Evolutionary conservation across 345 rosid genomes (phyloP).

Genomic region (Camelina neglecta): DNA sequence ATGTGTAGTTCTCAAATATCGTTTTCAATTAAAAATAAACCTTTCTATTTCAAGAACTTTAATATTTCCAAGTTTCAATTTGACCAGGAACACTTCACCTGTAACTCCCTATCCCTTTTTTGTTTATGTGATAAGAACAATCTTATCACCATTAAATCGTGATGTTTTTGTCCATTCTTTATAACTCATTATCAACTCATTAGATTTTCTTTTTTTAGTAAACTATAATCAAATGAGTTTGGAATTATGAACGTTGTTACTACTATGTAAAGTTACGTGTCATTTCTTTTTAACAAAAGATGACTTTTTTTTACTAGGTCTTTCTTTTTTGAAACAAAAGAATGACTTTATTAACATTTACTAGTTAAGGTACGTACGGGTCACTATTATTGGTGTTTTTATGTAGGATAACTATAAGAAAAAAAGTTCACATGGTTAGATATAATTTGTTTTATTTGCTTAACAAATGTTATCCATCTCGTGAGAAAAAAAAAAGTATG

Average conservation of each 20-base stretch:
- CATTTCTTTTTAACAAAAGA: too few species aligned
- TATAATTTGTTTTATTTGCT: conserved; percentile 10
- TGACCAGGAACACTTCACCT: conserved; percentile 49
- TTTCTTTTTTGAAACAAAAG: neutral
- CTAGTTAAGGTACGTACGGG: conserved; percentile 15
- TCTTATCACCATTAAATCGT: conserved; percentile 42
- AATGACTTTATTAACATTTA: conserved; percentile 15
- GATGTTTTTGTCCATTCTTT: conserved; percentile 43
- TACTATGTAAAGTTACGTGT: neutral
- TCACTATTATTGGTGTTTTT: conserved; percentile 37
- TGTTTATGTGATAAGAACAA: conserved; percentile 36
- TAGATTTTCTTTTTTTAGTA: conserved; percentile 1
- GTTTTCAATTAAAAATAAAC: conserved; percentile 33
- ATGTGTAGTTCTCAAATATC: conserved; percentile 17
- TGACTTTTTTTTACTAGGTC: too few species aligned
- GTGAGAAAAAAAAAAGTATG: conserved; percentile 31
- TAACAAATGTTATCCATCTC: conserved; percentile 40
- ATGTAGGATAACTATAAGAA: conserved; percentile 35
- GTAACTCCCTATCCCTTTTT: conserved; percentile 38
- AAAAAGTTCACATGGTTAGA: conserved; percentile 29
- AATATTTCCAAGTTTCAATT: conserved; percentile 44
- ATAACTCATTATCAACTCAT: conserved; percentile 10
- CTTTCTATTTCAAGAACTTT: conserved; percentile 42
- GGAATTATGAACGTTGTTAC: neutral
- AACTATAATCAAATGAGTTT: conserved; percentile 13